These are phyloP conservation scores for Penicillium maclennaniae DNA, from an alignment of 495 filamentous ascomycete genomes.

Conservation along the genomic window DNA sequence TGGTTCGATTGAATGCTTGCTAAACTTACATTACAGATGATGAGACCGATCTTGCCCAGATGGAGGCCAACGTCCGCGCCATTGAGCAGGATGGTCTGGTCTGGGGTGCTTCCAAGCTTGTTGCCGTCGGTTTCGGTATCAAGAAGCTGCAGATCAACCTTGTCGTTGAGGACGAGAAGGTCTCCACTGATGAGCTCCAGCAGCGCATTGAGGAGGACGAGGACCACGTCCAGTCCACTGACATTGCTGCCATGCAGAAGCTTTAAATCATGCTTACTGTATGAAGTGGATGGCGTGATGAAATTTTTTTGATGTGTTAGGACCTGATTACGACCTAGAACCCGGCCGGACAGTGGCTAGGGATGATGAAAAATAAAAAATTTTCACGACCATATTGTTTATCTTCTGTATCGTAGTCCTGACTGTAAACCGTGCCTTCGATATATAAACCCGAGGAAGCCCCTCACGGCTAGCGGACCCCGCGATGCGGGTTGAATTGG, in stretches of 20 bases:
- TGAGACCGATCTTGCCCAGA: slow-evolving; percentile 80
- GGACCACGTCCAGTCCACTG: slow-evolving; percentile 95
- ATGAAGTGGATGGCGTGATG: slow-evolving; percentile 42
- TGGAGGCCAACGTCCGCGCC: slow-evolving; percentile 77
- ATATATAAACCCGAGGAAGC: neutral
- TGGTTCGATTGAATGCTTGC: slow-evolving; percentile 3
- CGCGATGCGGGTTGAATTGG: no score
- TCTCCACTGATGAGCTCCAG: slow-evolving; percentile 85
- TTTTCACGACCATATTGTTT: slow-evolving; percentile 24
- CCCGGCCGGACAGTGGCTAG: slow-evolving; percentile 17
- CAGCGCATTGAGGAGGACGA: slow-evolving; percentile 81
- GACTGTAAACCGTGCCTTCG: neutral
- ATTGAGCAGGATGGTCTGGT: slow-evolving; percentile 93
- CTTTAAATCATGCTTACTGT: slow-evolving; percentile 55
- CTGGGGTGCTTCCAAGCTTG: slow-evolving; percentile 90
- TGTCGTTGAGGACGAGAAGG: slow-evolving; percentile 95
- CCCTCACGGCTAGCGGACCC: no score
- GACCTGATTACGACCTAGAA: slow-evolving; percentile 31
- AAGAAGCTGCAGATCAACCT: slow-evolving; percentile 99
- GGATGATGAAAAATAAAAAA: slow-evolving; percentile 32
- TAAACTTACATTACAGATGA: slow-evolving; percentile 60
- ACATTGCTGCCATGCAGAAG: slow-evolving; percentile 90
- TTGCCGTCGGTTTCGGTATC: slow-evolving; percentile 92
- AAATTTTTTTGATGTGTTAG: slow-evolving; percentile 38
- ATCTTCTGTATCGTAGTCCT: no score